Conservation (phyloP, 2,329 filamentous ascomycete species). For the Fusarium transvaalense region DNA sequence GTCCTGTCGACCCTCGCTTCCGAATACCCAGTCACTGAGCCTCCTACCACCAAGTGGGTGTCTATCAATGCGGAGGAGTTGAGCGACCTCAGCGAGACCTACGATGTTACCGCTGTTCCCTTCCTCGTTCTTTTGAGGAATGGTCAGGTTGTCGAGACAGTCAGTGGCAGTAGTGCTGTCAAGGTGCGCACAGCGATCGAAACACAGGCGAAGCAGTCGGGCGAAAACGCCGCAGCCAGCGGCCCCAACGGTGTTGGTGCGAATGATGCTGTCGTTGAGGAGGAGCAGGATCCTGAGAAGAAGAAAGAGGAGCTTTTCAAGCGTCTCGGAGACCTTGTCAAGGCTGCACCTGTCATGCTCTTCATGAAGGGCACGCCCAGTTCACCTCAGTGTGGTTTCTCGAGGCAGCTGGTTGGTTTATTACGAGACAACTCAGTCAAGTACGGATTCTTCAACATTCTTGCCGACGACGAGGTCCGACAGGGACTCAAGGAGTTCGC, state of each 20-base stretch:
- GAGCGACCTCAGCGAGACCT: conserved; percentile 89
- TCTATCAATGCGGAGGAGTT: conserved; percentile 95
- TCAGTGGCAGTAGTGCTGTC: conserved; percentile 89
- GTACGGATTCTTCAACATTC: conserved; percentile 99
- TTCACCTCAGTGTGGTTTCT: conserved; percentile 91
- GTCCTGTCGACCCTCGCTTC: conserved; percentile 87
- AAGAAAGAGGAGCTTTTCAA: conserved; percentile 88
- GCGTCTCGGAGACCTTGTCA: conserved; percentile 85
- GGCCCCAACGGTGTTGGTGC: conserved; percentile 54
- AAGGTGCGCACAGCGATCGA: conserved; percentile 90
- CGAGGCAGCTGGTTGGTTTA: conserved; percentile 86
- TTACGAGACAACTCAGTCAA: conserved; percentile 91
- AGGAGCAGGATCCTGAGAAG: conserved; percentile 67
- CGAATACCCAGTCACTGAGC: conserved; percentile 79
- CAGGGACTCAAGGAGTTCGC: conserved; percentile 97
- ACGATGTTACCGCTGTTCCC: conserved; percentile 94
- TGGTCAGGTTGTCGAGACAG: conserved; percentile 81
- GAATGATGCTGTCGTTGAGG: conserved; percentile 59
- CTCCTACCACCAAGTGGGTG: conserved; percentile 81
- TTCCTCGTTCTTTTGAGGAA: conserved; percentile 87
- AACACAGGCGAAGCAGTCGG: conserved; percentile 72
- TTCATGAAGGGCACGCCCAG: conserved; percentile 98
- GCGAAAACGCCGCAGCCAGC: conserved; percentile 52
- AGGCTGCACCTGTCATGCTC: conserved; percentile 96
- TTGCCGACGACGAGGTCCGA: conserved; percentile 96